Conservation (phyloP, 1,139 yeast species). For the Kluyveromyces sp. region DNA sequence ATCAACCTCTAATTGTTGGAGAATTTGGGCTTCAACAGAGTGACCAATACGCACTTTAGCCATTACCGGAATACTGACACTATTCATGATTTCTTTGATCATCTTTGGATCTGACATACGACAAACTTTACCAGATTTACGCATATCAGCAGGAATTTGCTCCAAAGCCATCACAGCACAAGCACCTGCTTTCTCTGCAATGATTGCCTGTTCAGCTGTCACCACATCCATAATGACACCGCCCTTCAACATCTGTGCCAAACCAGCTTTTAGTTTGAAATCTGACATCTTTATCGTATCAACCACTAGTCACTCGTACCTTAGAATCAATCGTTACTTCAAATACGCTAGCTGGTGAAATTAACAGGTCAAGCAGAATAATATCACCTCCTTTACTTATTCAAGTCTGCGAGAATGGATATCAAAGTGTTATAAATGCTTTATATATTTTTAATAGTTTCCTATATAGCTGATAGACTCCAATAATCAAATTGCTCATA, state of each 20-base stretch:
- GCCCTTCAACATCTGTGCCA: slow-evolving; percentile 85
- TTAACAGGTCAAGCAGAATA: too few species aligned
- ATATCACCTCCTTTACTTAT: too few species aligned
- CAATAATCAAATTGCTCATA: too few species aligned
- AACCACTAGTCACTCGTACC: too few species aligned
- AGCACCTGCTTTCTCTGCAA: slow-evolving; percentile 83
- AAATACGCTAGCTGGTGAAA: too few species aligned
- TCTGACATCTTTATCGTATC: slow-evolving; percentile 9
- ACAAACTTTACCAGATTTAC: slow-evolving; percentile 77
- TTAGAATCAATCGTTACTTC: too few species aligned
- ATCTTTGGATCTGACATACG: slow-evolving; percentile 83
- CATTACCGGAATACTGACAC: slow-evolving; percentile 71
- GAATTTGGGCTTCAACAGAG: slow-evolving; percentile 72
- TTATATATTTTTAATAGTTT: too few species aligned
- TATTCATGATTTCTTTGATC: slow-evolving; percentile 66
- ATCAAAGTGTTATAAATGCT: too few species aligned
- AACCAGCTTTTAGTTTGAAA: slow-evolving; percentile 66
- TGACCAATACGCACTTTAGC: slow-evolving; percentile 87
- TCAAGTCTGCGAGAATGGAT: too few species aligned
- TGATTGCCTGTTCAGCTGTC: slow-evolving; percentile 49
- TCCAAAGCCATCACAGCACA: slow-evolving; percentile 90
- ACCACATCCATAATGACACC: slow-evolving; percentile 63
- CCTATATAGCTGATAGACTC: too few species aligned
- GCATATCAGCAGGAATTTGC: slow-evolving; percentile 80
- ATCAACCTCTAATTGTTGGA: slow-evolving; percentile 67